Evolutionary conservation across 176 grass and related monocot genomes (phyloP).

Genomic region (Triticum timopheevii): DNA sequence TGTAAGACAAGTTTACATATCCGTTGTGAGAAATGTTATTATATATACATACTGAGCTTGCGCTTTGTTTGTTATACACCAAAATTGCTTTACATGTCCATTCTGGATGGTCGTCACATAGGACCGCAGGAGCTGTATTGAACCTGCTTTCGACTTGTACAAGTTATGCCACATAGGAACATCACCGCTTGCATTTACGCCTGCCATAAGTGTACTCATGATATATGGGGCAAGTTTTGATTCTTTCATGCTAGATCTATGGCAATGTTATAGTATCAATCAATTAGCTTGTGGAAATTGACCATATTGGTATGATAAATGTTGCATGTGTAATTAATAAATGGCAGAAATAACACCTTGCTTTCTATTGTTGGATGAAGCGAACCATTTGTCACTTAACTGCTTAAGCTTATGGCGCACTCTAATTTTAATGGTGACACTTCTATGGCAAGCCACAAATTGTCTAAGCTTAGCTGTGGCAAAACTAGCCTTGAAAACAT

Average conservation of each 20-base stretch:
- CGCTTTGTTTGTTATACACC: not conserved
- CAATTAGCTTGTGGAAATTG: no score
- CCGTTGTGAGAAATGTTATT: not conserved
- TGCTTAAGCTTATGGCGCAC: not conserved
- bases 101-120: not conserved
- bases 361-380: not conserved
- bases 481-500: not conserved
- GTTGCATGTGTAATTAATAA: not conserved
- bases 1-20: not conserved
- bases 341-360: not conserved
- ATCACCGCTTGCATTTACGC: not conserved
- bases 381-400: not conserved
- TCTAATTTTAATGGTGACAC: no score
- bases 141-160: not conserved
- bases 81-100: not conserved
- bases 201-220: not conserved
- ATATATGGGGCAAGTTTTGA: not conserved
- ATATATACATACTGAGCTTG: not conserved
- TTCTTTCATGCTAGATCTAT: no score
- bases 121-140: no score
- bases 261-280: no score
- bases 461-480: not conserved
- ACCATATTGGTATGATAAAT: not conserved
- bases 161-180: not conserved
- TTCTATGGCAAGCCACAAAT: no score